phyloP scores from a whole-genome alignment of 768 basidiomycete genomes.

The Lyophyllum decastes region DNA sequence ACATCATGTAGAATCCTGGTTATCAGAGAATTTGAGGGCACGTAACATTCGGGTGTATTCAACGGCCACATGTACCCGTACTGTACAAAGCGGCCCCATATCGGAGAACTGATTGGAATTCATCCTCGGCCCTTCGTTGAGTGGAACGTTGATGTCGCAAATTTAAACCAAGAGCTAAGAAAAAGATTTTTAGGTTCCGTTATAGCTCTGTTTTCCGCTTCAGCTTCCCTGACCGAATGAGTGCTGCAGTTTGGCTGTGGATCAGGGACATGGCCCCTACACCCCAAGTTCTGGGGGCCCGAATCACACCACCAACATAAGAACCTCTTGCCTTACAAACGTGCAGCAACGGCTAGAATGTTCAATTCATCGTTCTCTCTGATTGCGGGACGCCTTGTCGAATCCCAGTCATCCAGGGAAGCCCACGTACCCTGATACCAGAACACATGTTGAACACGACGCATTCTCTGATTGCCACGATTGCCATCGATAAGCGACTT shows the following conservation, averaged over 20 bases:
- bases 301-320: not conserved
- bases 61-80: not conserved
- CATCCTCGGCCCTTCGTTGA: not conserved
- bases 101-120: not conserved
- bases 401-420: slow-evolving; percentile 4
- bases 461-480: slow-evolving; percentile 15
- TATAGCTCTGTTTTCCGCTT: not conserved
- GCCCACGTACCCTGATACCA: slow-evolving; percentile 8
- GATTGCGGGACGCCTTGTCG: not conserved
- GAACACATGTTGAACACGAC: slow-evolving; percentile 22
- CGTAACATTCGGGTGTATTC: not conserved
- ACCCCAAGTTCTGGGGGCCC: not conserved
- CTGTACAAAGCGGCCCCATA: not conserved
- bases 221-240: not conserved
- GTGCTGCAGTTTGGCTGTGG: not conserved
- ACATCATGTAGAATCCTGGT: slow-evolving; percentile 3
- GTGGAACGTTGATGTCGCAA: not conserved
- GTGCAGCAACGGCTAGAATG: not conserved
- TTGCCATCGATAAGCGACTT: slow-evolving; percentile 20
- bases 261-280: not conserved
- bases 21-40: slow-evolving; percentile 11
- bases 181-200: not conserved
- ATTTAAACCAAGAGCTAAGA: not conserved
- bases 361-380: not conserved
- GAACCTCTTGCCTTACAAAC: not conserved